Evolutionary conservation across 192 early-diverging fungal genomes (phyloP).

Genomic region (Chytriomyces sp.): DNA sequence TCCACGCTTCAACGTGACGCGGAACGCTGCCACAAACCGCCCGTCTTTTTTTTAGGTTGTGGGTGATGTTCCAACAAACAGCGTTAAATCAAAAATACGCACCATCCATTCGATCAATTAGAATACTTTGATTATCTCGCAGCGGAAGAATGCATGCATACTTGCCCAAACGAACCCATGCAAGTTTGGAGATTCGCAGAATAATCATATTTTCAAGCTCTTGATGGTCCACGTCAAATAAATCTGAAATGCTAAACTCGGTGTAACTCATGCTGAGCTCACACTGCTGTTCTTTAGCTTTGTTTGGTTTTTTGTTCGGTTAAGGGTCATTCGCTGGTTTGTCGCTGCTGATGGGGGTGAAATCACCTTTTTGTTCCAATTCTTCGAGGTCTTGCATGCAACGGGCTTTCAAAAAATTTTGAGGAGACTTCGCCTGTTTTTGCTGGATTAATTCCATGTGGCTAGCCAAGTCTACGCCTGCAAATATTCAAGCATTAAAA

Average conservation of each 20-base stretch:
- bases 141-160: constrained; percentile 9
- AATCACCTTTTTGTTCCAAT: background rate
- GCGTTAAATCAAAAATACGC: background rate
- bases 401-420: background rate
- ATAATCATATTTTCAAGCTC: background rate
- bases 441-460: constrained; percentile 8
- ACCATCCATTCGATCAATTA: background rate
- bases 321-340: background rate
- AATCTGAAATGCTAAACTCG: background rate
- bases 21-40: background rate
- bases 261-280: constrained; percentile 3
- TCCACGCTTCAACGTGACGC: background rate
- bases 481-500: background rate
- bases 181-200: background rate
- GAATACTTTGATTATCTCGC: background rate
- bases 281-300: background rate
- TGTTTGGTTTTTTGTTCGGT: background rate
- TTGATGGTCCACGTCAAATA: background rate
- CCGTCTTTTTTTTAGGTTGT: background rate
- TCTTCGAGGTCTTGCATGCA: background rate
- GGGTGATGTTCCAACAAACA: background rate
- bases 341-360: background rate
- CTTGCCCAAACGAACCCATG: constrained; percentile 24
- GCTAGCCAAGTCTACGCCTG: background rate
- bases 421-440: background rate